Base-by-base conservation (phyloP, 2,329 filamentous ascomycete species). In the Aspergillus fructus region DNA sequence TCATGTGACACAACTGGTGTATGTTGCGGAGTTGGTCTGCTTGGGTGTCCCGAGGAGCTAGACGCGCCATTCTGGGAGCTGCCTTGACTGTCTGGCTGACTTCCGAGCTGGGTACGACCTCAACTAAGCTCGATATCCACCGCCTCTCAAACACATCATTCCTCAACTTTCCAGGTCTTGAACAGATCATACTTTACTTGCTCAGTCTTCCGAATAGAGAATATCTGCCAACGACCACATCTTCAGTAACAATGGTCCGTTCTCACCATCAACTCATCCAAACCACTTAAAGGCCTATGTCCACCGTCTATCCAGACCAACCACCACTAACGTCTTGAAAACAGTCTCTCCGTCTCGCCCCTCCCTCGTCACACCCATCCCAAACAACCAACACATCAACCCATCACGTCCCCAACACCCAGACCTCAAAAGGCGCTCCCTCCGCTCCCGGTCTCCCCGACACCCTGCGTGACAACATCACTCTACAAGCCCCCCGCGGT, bases 361-460 rank as follows among this genome's bases (percentile, higher is more conserved):
- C 94, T 72, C 74, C 86, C 60, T 76, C 86, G 68, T 72, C 80
- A 65, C 85, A 93, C 81, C 77, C 86, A 67, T 85, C 82, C 66
- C 81, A 84, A 71, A 88, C 85, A 78, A 82, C 81, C 69, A 88
- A 89, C 79, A 79, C 75, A 68, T 85, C 81, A 66, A 82, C 84
- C 72, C 76, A 85, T 80, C 80, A 69, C 46, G 80, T 80, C 65
- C 81, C 85, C 74, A 78, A 82, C 66, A 68, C 67, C 66, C 68
- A 82, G 57, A 75, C 83, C 71, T 83, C 82, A 64, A 83, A 84
- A 67, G 86, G 85, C 55, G 94, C 94, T 4, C 94, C 94, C 66
- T 97, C 93, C 1, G 93, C 92, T 15, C 93, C 93, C 0, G 93
- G 93, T 66, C 83, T 97, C 63, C 93, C 96, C 83, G 94, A 97